Percentiles rank a stretch among this genome's conserved stretches.
phyloP scores from a whole-genome alignment of 805 yeast species.

The Metschnikowia hibisci region DNA sequence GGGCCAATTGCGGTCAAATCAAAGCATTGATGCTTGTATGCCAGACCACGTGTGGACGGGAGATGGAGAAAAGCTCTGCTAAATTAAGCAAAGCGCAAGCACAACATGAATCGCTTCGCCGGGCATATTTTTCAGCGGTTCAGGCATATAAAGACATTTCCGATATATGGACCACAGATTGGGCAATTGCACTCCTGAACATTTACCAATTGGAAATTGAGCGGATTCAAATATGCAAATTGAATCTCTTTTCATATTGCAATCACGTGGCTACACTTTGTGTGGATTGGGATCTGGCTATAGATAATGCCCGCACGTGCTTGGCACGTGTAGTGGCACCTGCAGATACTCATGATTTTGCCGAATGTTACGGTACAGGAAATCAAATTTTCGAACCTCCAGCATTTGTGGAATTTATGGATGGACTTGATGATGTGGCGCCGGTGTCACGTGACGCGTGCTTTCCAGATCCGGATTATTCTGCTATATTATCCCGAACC shows the following conservation, averaged over 20 bases:
- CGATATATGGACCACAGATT: conserved; percentile 66
- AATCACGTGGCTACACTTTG: conserved; percentile 72
- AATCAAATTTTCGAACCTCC: conserved; percentile 55
- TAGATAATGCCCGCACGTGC: conserved; percentile 62
- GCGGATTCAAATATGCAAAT: conserved; percentile 62
- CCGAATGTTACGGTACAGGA: conserved; percentile 60
- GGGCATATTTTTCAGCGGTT: conserved; percentile 56
- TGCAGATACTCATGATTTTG: conserved; percentile 54
- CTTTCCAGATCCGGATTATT: conserved; percentile 33
- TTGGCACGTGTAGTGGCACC: conserved; percentile 66
- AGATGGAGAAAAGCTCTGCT: conserved; percentile 55
- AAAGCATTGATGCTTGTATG: conserved; percentile 59
- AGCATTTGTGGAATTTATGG: conserved; percentile 55
- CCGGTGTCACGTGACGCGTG: conserved; percentile 20
- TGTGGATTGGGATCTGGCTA: conserved; percentile 72
- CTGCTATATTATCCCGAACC: conserved; percentile 18
- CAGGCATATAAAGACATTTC: conserved; percentile 51
- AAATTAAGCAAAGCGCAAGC: conserved; percentile 50
- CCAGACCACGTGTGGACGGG: conserved; percentile 69
- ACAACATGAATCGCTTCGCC: conserved; percentile 38
- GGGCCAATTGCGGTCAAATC: conserved; percentile 53
- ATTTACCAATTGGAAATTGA: conserved; percentile 70
- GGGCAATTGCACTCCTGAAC: conserved; percentile 61
- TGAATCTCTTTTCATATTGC: conserved; percentile 74
- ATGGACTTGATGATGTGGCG: conserved; percentile 31